phyloP scores from a whole-genome alignment of 176 grass and related monocot species.

The Raddia distichophylla region DNA sequence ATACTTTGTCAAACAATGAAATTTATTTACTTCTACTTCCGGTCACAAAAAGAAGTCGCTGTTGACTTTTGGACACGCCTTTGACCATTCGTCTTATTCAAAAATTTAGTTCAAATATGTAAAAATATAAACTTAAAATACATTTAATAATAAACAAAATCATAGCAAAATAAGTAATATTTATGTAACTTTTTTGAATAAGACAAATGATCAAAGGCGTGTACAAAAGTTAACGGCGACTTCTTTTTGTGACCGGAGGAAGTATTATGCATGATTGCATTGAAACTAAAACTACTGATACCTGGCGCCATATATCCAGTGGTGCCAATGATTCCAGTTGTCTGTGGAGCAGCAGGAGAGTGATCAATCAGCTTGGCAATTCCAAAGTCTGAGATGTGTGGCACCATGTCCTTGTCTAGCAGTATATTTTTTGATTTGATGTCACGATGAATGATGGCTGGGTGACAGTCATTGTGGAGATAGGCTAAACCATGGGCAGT shows the following conservation, averaged over 20 bases:
- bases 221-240: too few relatives aligned
- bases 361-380: constrained; percentile 74
- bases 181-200: too few relatives aligned
- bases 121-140: too few relatives aligned
- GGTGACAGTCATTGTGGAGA: constrained; percentile 74
- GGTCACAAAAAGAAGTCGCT: too few relatives aligned
- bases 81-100: too few relatives aligned
- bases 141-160: too few relatives aligned
- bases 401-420: constrained; percentile 68
- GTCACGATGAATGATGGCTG: constrained; percentile 74
- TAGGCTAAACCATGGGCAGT: constrained; percentile 72
- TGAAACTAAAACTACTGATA: constrained; percentile 17
- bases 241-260: too few relatives aligned
- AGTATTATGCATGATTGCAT: neutral
- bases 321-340: constrained; percentile 71
- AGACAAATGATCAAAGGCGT: too few relatives aligned
- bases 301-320: constrained; percentile 85
- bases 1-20: neutral
- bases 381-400: constrained; percentile 94
- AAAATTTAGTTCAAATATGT: too few relatives aligned
- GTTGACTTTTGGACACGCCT: too few relatives aligned
- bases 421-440: constrained; percentile 93
- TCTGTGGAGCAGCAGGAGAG: constrained; percentile 48
- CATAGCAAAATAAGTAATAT: too few relatives aligned
- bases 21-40: neutral